Evolutionary conservation across 371 early-diverging fungal species (phyloP).

Genomic region (Pancytospora epiphaga): DNA sequence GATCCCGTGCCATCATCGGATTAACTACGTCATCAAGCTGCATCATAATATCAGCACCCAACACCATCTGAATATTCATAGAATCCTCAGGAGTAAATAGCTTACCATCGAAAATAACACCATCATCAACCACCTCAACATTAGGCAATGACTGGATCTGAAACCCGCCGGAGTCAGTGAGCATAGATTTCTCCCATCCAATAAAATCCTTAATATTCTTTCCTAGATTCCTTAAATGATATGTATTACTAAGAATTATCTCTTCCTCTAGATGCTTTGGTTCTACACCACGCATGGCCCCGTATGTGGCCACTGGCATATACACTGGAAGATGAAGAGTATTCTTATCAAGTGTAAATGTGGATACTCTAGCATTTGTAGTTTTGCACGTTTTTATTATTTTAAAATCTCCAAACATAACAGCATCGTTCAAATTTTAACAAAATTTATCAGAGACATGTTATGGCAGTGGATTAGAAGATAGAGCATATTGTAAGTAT

Average conservation of each 20-base stretch:
- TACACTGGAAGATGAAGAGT: conserved; percentile 77
- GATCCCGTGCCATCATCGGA: conserved; percentile 69
- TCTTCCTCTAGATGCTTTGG: conserved; percentile 71
- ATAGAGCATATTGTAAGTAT: too few relatives aligned
- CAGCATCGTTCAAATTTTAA: not conserved
- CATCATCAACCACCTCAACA: conserved; percentile 75
- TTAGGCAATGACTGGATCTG: conserved; percentile 81
- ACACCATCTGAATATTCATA: conserved; percentile 76
- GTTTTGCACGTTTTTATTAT: conserved; percentile 65
- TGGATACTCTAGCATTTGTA: conserved; percentile 73
- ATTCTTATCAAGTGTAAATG: conserved; percentile 70
- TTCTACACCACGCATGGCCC: conserved; percentile 75
- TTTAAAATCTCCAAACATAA: conserved; percentile 27
- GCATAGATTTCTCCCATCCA: conserved; percentile 70
- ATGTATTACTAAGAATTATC: conserved; percentile 80
- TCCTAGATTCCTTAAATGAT: conserved; percentile 52
- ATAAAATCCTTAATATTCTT: conserved; percentile 71
- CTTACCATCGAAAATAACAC: conserved; percentile 63
- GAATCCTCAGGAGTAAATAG: conserved; percentile 85
- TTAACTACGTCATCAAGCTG: conserved; percentile 87
- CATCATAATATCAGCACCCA: conserved; percentile 91
- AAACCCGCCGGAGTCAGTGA: conserved; percentile 85
- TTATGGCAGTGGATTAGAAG: too few relatives aligned
- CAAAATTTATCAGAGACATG: too few relatives aligned
- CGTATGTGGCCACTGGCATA: conserved; percentile 94